These are phyloP conservation scores for Yamagishiella unicocca DNA, from an alignment of 139 green algal genomes.

Conservation along the genomic window DNA sequence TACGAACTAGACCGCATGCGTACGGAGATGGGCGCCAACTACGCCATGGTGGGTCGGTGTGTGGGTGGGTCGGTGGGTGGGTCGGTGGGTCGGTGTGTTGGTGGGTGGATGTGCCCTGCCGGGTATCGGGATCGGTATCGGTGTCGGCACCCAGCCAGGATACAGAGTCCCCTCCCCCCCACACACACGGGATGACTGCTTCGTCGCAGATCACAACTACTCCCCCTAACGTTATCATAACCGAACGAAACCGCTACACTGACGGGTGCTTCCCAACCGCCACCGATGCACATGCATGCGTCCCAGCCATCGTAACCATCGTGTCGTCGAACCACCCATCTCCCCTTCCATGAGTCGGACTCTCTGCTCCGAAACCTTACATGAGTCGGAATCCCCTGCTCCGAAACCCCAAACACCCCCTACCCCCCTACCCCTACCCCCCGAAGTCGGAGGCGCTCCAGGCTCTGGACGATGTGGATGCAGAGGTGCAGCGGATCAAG, in stretches of 20 bases:
- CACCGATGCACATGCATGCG: neutral
- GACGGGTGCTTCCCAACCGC: neutral
- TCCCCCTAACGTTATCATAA: too few species aligned
- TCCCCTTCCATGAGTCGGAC: neutral
- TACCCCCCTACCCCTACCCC: neutral
- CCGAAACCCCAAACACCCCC: neutral
- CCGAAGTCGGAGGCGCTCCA: conserved; percentile 53
- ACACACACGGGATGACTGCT: neutral
- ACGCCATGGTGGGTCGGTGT: neutral
- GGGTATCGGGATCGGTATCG: neutral
- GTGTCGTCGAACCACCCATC: neutral
- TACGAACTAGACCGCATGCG: conserved; percentile 33
- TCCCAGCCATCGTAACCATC: neutral
- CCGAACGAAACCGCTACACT: too few species aligned
- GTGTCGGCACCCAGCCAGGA: too few species aligned
- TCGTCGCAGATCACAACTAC: neutral
- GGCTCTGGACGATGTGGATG: conserved; percentile 57
- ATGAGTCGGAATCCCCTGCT: neutral
- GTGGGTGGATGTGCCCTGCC: neutral
- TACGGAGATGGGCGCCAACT: conserved; percentile 36
- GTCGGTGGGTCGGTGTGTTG: neutral
- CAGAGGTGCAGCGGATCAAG: conserved; percentile 47
- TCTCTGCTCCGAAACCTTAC: neutral
- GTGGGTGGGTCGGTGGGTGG: neutral
- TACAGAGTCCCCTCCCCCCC: neutral